phyloP scores from a whole-genome alignment of 768 basidiomycete genomes.

The Piloderma croceum region DNA sequence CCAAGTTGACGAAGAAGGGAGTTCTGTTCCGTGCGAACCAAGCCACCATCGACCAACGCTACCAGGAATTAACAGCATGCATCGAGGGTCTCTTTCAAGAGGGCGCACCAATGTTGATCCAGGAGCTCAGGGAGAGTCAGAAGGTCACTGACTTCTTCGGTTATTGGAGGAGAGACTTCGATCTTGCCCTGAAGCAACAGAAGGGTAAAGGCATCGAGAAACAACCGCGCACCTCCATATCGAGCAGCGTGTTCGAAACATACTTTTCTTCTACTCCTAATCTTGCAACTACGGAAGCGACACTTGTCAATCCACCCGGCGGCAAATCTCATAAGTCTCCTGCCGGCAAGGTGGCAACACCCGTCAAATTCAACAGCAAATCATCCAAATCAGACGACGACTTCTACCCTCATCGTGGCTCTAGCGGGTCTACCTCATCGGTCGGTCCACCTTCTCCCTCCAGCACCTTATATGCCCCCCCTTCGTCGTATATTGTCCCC shows the following conservation, averaged over 20 bases:
- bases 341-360: no score
- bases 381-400: no score
- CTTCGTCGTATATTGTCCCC: conserved; percentile 23
- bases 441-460: no score
- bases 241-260: conserved; percentile 50
- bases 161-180: conserved; percentile 68
- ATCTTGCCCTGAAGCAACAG: conserved; percentile 45
- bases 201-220: conserved; percentile 16
- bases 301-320: no score
- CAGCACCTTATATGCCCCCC: conserved; percentile 18
- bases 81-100: conserved; percentile 54
- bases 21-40: conserved; percentile 69
- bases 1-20: conserved; percentile 64
- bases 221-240: conserved; percentile 40
- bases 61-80: conserved; percentile 53
- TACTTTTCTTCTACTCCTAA: conserved; percentile 44
- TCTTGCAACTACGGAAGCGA: no score
- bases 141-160: conserved; percentile 73
- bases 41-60: conserved; percentile 58
- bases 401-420: no score
- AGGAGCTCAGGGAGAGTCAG: conserved; percentile 55
- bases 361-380: no score
- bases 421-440: no score
- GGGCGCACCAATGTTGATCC: conserved; percentile 58
- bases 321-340: no score